These are phyloP conservation scores for Didymella lethalis DNA, from an alignment of 2,329 filamentous ascomycete genomes.

Conservation along the genomic window DNA sequence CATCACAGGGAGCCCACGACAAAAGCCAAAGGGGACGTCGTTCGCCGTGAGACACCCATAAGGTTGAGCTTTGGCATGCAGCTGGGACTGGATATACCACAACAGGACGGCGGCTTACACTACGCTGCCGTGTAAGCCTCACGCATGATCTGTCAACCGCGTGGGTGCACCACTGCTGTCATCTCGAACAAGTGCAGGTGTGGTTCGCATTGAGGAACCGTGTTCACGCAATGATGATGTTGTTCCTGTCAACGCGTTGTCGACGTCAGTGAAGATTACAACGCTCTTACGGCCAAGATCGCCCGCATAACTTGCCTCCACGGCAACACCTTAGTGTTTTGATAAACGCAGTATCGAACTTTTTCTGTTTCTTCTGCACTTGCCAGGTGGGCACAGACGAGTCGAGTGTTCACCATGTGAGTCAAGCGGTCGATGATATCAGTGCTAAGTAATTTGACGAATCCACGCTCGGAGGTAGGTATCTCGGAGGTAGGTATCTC, in stretches of 20 bases:
- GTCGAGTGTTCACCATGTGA: background rate
- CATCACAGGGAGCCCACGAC: background rate
- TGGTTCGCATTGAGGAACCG: background rate
- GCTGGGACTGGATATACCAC: constrained; percentile 5
- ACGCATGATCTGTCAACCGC: constrained; percentile 5
- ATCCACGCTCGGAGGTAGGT: constrained; percentile 3
- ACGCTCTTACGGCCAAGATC: constrained; percentile 17
- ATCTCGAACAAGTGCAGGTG: background rate
- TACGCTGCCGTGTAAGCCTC: constrained; percentile 11
- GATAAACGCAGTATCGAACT: constrained; percentile 2
- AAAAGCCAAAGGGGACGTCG: background rate
- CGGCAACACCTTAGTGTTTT: constrained; percentile 5
- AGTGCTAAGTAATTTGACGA: constrained; percentile 2
- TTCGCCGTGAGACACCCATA: background rate
- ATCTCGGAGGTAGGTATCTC: constrained; percentile 14
- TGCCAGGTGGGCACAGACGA: background rate
- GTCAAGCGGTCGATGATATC: constrained; percentile 3
- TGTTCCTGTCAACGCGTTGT: background rate
- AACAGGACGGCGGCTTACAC: constrained; percentile 6
- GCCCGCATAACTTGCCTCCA: constrained; percentile 18
- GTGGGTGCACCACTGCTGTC: background rate
- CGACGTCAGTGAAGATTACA: constrained; percentile 6
- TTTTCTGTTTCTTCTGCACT: background rate
- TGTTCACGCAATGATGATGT: background rate
- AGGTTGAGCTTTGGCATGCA: constrained; percentile 9